Evolutionary conservation across 2,329 filamentous ascomycete species (phyloP).

Genomic region (Aschersonia sp.): DNA sequence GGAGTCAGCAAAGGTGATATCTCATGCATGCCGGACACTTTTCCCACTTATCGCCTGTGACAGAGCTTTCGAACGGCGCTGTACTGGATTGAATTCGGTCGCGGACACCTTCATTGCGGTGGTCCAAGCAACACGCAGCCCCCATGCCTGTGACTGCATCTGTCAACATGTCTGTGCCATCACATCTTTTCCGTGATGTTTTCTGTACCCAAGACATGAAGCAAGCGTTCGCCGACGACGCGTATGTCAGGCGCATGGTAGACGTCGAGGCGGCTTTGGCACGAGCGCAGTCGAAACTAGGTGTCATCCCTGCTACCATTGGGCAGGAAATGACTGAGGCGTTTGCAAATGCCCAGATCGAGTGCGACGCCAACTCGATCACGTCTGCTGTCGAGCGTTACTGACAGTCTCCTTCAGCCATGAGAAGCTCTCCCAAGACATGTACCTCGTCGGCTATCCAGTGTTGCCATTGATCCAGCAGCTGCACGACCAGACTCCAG

Average conservation of each 20-base stretch:
- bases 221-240: conserved; percentile 29
- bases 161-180: no score
- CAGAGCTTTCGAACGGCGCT: no score
- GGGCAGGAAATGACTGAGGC: background rate
- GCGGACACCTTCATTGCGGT: no score
- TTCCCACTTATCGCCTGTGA: no score
- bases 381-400: background rate
- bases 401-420: background rate
- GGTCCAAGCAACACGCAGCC: no score
- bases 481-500: conserved; percentile 8
- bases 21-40: no score
- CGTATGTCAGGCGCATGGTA: conserved; percentile 31
- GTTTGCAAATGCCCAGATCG: background rate
- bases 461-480: background rate
- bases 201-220: background rate
- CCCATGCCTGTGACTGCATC: no score
- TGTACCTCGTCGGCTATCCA: background rate
- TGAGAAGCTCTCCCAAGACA: background rate
- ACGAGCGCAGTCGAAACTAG: conserved; percentile 30
- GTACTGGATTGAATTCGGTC: no score
- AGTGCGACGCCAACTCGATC: background rate
- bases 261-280: conserved; percentile 37
- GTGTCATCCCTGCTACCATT: conserved; percentile 3
- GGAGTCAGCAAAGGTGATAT: no score
- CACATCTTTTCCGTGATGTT: background rate